Conservation (phyloP, 2,329 filamentous ascomycete species). For the Daldinia sp. region DNA sequence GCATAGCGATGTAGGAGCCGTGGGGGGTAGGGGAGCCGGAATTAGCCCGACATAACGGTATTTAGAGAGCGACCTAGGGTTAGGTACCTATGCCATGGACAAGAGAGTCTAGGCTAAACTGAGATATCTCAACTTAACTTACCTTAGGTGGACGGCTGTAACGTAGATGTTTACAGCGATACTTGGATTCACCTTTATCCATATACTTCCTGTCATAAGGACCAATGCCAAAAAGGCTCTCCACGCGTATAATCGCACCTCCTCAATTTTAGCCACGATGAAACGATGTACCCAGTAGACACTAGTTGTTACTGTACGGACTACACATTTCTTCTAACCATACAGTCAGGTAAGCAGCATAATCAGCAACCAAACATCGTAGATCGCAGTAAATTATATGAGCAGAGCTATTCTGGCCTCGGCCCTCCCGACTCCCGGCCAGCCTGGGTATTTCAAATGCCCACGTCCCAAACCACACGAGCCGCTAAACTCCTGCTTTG, state of each 20-base stretch:
- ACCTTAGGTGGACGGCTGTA: too few species aligned
- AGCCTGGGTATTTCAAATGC: slow-evolving; percentile 8
- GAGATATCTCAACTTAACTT: too few species aligned
- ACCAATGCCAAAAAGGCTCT: too few species aligned
- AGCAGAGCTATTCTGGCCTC: background rate
- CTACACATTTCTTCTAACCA: background rate
- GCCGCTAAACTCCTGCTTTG: background rate
- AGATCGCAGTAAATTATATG: background rate
- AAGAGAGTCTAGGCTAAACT: too few species aligned
- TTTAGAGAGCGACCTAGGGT: background rate
- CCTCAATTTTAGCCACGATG: too few species aligned
- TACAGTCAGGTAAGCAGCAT: background rate
- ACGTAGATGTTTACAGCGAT: too few species aligned
- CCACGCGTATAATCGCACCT: too few species aligned
- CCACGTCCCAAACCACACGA: background rate
- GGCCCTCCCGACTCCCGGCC: background rate
- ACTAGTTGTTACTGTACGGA: too few species aligned
- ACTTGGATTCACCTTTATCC: too few species aligned
- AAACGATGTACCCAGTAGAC: too few species aligned
- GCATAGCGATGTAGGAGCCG: background rate
- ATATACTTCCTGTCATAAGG: too few species aligned
- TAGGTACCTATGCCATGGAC: too few species aligned
- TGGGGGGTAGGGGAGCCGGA: background rate
- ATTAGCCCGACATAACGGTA: background rate
- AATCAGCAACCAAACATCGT: background rate